Evolutionary conservation across 2,329 filamentous ascomycete genomes (phyloP).

Genomic region (Trichoderma hamatum): DNA sequence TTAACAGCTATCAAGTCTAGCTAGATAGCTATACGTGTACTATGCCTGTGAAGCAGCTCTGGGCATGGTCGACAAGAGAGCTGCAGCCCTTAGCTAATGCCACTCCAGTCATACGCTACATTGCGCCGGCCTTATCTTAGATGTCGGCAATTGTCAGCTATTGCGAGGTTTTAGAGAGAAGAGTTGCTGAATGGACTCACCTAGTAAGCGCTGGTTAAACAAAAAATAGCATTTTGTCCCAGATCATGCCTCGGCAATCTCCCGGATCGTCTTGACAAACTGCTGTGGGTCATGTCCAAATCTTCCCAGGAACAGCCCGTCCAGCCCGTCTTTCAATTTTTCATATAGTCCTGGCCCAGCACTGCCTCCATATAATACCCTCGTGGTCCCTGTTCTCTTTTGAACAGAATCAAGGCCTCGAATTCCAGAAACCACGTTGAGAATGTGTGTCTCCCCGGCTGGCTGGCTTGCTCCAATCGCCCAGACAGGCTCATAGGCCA

Average conservation of each 20-base stretch:
- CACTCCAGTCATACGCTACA: neutral
- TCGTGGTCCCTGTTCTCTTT: constrained; percentile 58
- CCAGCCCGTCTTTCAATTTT: constrained; percentile 68
- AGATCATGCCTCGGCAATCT: constrained; percentile 59
- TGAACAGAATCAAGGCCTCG: constrained; percentile 56
- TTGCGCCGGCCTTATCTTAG: neutral
- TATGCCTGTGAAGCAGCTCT: neutral
- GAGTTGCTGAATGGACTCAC: neutral
- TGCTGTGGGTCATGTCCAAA: constrained; percentile 78
- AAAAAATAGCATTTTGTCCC: neutral
- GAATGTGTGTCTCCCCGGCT: constrained; percentile 72
- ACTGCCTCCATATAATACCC: constrained; percentile 81
- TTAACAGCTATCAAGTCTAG: neutral
- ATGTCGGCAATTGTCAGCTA: neutral
- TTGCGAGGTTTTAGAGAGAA: neutral
- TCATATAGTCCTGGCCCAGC: constrained; percentile 78
- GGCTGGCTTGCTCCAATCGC: constrained; percentile 77
- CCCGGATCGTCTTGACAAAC: constrained; percentile 71
- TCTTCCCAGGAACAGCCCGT: constrained; percentile 79
- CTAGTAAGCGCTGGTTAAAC: too few species aligned
- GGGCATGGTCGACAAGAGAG: neutral
- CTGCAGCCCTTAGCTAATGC: neutral
- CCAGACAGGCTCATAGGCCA: constrained; percentile 90
- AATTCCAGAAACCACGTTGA: constrained; percentile 68
- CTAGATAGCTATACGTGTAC: neutral